Conservation (phyloP, 139 green algal species). For the Eudorina sp. region DNA sequence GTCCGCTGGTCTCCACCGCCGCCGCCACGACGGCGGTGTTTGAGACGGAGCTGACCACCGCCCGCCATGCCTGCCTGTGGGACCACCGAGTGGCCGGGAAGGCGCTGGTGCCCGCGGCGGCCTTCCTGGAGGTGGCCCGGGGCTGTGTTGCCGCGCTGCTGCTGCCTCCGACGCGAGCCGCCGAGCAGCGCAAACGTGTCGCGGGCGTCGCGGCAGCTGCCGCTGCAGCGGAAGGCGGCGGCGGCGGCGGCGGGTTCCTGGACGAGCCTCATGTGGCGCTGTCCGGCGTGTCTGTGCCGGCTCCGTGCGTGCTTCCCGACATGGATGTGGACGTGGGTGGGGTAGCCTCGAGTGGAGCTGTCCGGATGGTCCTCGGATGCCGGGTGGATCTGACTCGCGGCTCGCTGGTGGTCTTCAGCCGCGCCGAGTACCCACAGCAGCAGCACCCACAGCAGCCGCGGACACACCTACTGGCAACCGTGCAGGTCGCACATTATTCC, state of each 20-base stretch:
- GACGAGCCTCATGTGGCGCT: constrained; percentile 32
- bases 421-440: background rate
- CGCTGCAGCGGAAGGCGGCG: background rate
- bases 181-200: background rate
- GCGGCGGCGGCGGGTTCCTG: background rate
- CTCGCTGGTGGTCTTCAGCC: constrained; percentile 8
- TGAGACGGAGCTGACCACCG: constrained; percentile 43
- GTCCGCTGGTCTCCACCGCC: background rate
- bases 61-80: constrained; percentile 57
- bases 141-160: background rate
- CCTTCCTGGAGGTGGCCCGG: constrained; percentile 72
- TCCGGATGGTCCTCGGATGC: background rate
- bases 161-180: background rate
- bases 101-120: constrained; percentile 74
- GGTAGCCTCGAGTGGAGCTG: background rate
- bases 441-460: background rate
- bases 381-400: constrained; percentile 11
- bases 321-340: background rate
- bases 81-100: constrained; percentile 78
- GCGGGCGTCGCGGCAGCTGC: background rate
- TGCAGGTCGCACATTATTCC: background rate
- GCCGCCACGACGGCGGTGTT: constrained; percentile 28
- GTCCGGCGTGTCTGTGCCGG: constrained; percentile 56
- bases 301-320: constrained; percentile 56
- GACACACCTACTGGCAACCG: background rate